Conservation (phyloP, 129 eudicot genomes). For the Lactuca sativa region DNA sequence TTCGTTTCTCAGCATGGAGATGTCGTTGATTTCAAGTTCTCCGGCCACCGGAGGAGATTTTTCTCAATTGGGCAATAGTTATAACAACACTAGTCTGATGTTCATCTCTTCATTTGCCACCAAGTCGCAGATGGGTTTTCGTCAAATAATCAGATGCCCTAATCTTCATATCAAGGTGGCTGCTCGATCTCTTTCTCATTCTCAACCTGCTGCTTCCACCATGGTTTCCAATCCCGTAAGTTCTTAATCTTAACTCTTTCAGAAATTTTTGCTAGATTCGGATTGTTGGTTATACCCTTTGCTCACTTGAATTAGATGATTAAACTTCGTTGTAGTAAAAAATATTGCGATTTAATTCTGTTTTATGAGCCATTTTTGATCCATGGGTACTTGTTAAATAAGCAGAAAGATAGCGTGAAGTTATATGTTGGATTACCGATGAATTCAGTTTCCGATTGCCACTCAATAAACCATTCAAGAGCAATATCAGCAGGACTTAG, state of each 20-base stretch:
- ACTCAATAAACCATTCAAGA: conserved; percentile 48
- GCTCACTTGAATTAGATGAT: neutral
- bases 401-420: conserved; percentile 59
- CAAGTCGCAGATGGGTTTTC: conserved; percentile 23
- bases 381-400: conserved; percentile 8
- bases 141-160: neutral
- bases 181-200: conserved; percentile 15
- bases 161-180: conserved; percentile 14
- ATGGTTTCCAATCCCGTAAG: conserved; percentile 16
- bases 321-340: neutral
- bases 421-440: conserved; percentile 78
- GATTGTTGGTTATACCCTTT: neutral
- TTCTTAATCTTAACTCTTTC: neutral
- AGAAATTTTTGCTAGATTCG: neutral
- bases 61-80: neutral
- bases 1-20: conserved; percentile 13
- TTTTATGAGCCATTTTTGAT: conserved; percentile 24
- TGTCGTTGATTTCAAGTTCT: conserved; percentile 27
- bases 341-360: neutral
- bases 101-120: conserved; percentile 6
- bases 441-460: conserved; percentile 51
- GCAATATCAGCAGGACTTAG: conserved; percentile 70
- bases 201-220: conserved; percentile 19
- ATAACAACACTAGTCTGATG: conserved; percentile 1
- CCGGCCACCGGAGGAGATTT: conserved; percentile 4